Conservation (phyloP, 371 early-diverging fungal genomes). For the Mucor piriformis region DNA sequence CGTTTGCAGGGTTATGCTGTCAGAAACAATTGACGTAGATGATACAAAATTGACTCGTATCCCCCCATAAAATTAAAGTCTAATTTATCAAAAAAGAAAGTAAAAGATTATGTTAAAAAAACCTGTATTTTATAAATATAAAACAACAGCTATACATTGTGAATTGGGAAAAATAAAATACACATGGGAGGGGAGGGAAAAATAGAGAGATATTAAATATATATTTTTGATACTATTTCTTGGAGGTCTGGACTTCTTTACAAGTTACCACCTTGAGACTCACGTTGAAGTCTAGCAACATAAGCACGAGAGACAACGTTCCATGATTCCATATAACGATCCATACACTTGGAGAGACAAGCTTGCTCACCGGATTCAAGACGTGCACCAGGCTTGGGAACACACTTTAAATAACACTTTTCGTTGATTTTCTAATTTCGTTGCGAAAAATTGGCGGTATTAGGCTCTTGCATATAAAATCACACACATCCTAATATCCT, state of each 20-base stretch:
- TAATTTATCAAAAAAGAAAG: not conserved
- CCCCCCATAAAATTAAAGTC: not conserved
- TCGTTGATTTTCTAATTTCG: constrained; percentile 76
- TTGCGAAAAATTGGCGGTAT: not conserved
- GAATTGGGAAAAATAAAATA: constrained; percentile 17
- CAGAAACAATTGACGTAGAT: too few relatives aligned
- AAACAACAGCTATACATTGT: constrained; percentile 15
- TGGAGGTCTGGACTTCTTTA: constrained; percentile 1
- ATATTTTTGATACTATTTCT: constrained; percentile 2
- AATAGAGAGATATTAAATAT: constrained; percentile 1
- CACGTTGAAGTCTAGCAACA: constrained; percentile 71
- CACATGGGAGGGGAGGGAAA: constrained; percentile 5
- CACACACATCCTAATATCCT: not conserved
- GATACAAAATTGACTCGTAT: too few relatives aligned
- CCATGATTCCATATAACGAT: constrained; percentile 89
- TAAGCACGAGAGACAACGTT: constrained; percentile 82
- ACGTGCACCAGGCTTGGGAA: constrained; percentile 75
- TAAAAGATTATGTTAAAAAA: not conserved
- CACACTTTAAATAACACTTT: constrained; percentile 82
- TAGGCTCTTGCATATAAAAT: not conserved
- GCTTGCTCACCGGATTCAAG: constrained; percentile 74
- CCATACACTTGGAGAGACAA: constrained; percentile 83
- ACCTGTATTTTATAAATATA: constrained; percentile 3
- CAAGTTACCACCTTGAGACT: constrained; percentile 53
- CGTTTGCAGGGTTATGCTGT: not conserved